phyloP scores from a whole-genome alignment of 352 stramenopile species.

The Peronospora farinosa region DNA sequence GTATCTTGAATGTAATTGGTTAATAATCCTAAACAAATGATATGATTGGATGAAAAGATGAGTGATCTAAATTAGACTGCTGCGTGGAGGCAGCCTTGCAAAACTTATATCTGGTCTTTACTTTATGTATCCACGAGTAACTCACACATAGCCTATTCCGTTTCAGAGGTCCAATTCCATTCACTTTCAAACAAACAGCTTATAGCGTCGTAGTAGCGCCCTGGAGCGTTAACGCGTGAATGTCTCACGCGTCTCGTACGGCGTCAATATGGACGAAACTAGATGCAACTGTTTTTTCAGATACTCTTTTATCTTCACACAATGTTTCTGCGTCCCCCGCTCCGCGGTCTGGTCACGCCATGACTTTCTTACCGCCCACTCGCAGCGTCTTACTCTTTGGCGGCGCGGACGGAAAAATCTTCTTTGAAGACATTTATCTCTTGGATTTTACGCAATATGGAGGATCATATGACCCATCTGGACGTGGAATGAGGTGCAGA shows the following conservation, averaged over 20 bases:
- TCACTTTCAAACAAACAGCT: too few relatives aligned
- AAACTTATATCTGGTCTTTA: too few relatives aligned
- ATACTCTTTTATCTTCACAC: constrained; percentile 12
- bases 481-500: constrained; percentile 1
- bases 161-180: too few relatives aligned
- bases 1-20: neutral
- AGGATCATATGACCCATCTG: neutral
- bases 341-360: neutral
- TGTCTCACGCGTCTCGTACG: constrained; percentile 1
- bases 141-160: too few relatives aligned
- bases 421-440: constrained; percentile 59
- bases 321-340: neutral
- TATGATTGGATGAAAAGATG: too few relatives aligned
- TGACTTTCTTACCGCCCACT: neutral
- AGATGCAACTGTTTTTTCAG: constrained; percentile 1
- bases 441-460: constrained; percentile 36
- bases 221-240: neutral
- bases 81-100: too few relatives aligned
- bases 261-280: constrained; percentile 30
- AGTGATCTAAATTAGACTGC: too few relatives aligned
- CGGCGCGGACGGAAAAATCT: constrained; percentile 7
- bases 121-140: neutral
- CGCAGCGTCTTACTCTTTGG: neutral
- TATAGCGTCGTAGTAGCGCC: too few relatives aligned
- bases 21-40: neutral